Evolutionary conservation across 2,329 filamentous ascomycete genomes (phyloP), one percentile per base, ranked within the genome.

Genomic region (Penicillium hordei): DNA sequence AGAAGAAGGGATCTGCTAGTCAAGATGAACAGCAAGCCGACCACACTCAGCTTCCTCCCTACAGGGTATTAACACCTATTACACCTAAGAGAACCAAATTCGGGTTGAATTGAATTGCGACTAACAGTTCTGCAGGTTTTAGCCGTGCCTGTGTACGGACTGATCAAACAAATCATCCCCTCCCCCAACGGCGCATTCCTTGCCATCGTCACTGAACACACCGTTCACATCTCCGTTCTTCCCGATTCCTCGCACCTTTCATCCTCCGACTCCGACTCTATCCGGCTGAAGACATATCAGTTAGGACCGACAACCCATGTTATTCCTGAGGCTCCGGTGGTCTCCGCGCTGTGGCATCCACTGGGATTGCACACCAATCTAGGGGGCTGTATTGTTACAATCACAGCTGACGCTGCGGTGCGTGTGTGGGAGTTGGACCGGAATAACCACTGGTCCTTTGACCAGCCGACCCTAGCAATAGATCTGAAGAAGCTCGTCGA

Each of bases 251-350:
- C 89, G 9, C 88, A 93, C 68, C 85, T 97, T 33, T 86, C 86
- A 17, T 83, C 86, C 58, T 81, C 83, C 45, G 90, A 93, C 68
- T 80, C 77, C 46, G 81, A 83, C 10, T 85, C 88, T 5, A 81
- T 96, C 68, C 90, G 90, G 69, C 82, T 93, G 31, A 95, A 91
- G 74, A 91, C 91, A 52, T 95, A 91, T 77, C 93, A 93, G 21
- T 82, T 97, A n/a, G 93, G 93, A 1, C 92, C 93, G 31, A 95
- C 91, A 3, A 92, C 89, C 4, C 93, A 97, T 75, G 91, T 97
- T 48, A 88, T 93, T 49, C 91, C 93, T 46, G 88, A 92, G 64
- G 86, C 91, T 8, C 86, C 90, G 1, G 82, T 99, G 56, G 87
- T 88, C 23, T 91, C 91, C 1, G 89, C 88, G 4, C 68, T 97